A percentile compares a stretch with the other conserved stretches of the same genome.
phyloP scores from a whole-genome alignment of 148 eudicot genomes.

The Rhododendron williamsianum region DNA sequence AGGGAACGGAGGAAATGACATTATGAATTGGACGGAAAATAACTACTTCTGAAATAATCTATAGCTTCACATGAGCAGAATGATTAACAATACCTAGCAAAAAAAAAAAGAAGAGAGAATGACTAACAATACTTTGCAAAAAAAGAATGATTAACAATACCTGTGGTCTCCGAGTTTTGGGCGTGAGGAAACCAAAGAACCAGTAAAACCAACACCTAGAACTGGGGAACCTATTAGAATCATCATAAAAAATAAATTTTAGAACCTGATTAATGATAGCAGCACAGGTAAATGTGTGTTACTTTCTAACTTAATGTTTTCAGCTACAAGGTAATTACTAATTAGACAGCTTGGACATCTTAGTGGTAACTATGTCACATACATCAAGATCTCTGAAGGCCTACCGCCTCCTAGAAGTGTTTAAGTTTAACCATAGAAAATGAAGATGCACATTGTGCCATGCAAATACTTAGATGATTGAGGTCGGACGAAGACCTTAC shows the following conservation, averaged over 20 bases:
- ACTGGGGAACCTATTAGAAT: constrained; percentile 52
- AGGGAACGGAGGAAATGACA: neutral
- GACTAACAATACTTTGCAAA: too few relatives aligned
- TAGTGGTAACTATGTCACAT: neutral
- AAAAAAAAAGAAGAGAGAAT: too few relatives aligned
- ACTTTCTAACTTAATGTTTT: neutral
- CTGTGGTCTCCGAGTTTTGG: constrained; percentile 89
- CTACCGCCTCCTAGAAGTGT: neutral
- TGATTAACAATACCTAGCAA: constrained; percentile 35
- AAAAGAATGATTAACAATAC: constrained; percentile 23
- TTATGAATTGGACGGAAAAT: neutral
- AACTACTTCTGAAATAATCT: neutral
- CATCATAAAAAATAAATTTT: neutral
- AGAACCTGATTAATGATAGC: neutral
- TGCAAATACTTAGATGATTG: neutral
- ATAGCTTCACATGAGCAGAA: neutral
- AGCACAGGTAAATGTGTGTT: neutral
- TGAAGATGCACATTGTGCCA: neutral
- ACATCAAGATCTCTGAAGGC: neutral
- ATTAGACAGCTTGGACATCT: neutral
- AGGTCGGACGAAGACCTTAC: neutral
- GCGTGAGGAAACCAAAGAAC: constrained; percentile 61
- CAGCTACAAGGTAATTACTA: neutral
- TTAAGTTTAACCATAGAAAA: neutral
- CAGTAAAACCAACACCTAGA: constrained; percentile 86